Percentiles rank a stretch among this genome's conserved stretches.
Conservation (phyloP, 306 rosid genomes). For the Abrus precatorius region DNA sequence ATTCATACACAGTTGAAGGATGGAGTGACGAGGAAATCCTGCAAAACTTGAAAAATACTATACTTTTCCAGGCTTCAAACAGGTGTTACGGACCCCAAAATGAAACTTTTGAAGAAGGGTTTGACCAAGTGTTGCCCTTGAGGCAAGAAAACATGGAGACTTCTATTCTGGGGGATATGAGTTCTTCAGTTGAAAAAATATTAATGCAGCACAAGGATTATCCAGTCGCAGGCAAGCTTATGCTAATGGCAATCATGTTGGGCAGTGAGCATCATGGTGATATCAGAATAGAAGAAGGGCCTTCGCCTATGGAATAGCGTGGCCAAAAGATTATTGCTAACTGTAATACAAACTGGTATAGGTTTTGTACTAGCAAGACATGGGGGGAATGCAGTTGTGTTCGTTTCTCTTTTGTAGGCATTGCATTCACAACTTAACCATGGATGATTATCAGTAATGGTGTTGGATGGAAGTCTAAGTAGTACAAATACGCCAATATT, state of each 20-base stretch:
- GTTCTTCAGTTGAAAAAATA: constrained; percentile 77
- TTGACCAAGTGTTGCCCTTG: constrained; percentile 72
- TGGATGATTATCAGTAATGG: constrained; percentile 27
- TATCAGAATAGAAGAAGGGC: constrained; percentile 57
- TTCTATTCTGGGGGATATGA: constrained; percentile 50
- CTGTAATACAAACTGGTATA: constrained; percentile 10
- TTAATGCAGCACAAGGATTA: constrained; percentile 91
- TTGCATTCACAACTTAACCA: constrained; percentile 28
- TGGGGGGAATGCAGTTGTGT: constrained; percentile 31
- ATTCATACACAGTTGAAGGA: constrained; percentile 70
- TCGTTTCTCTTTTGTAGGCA: constrained; percentile 20
- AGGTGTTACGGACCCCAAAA: constrained; percentile 81
- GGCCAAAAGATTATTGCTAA: constrained; percentile 13
- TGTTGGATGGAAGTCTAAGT: constrained; percentile 2
- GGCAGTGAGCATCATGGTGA: constrained; percentile 68
- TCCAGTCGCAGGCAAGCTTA: constrained; percentile 90
- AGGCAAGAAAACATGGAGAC: constrained; percentile 73
- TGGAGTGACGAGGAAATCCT: constrained; percentile 86
- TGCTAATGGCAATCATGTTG: constrained; percentile 86
- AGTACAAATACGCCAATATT: constrained; percentile 26
- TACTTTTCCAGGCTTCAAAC: constrained; percentile 79
- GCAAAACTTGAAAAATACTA: constrained; percentile 66
- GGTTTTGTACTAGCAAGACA: constrained; percentile 30
- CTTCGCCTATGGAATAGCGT: constrained; percentile 71
- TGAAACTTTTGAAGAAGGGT: constrained; percentile 81